These are phyloP conservation scores for Fusarium sp. DNA, from an alignment of 2,329 filamentous ascomycete genomes.

Conservation along the genomic window DNA sequence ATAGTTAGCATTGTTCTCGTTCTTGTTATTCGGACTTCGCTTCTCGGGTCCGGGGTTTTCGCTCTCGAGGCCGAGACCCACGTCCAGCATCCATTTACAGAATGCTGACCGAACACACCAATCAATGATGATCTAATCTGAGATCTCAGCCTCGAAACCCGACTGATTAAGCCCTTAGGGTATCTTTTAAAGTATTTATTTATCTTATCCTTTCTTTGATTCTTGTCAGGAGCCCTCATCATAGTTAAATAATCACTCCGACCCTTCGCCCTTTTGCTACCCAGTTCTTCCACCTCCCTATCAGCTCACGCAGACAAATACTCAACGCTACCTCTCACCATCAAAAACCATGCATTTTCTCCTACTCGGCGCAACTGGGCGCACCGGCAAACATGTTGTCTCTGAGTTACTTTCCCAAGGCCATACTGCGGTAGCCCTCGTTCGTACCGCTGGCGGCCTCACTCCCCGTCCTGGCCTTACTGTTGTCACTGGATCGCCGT, in stretches of 20 bases:
- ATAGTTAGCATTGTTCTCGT: not conserved
- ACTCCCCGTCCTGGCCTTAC: slow-evolving; percentile 42
- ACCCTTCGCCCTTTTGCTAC: not conserved
- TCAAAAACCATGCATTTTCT: slow-evolving; percentile 51
- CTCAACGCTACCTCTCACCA: slow-evolving; percentile 1
- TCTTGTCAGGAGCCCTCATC: not conserved
- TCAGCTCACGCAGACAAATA: not conserved
- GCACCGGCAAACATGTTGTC: slow-evolving; percentile 55
- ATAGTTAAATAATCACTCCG: not conserved
- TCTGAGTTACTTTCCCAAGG: slow-evolving; percentile 50
- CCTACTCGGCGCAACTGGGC: slow-evolving; percentile 56
- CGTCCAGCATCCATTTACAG: not conserved
- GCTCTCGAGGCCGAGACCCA: not conserved
- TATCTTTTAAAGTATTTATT: not conserved
- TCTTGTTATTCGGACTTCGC: not conserved
- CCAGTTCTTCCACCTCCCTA: not conserved
- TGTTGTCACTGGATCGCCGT: slow-evolving; percentile 48
- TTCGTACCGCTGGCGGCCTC: slow-evolving; percentile 43
- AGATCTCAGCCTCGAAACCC: not conserved
- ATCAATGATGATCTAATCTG: not conserved
- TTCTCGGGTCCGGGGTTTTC: not conserved
- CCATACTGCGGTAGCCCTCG: slow-evolving; percentile 52
- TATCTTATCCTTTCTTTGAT: not conserved
- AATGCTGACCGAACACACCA: not conserved
- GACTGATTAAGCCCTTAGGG: not conserved